A percentile compares a stretch with the other conserved stretches of the same genome.
These are phyloP conservation scores for Saccharum spontaneum DNA, from an alignment of 176 grass and related monocot genomes.

Conservation along the genomic window DNA sequence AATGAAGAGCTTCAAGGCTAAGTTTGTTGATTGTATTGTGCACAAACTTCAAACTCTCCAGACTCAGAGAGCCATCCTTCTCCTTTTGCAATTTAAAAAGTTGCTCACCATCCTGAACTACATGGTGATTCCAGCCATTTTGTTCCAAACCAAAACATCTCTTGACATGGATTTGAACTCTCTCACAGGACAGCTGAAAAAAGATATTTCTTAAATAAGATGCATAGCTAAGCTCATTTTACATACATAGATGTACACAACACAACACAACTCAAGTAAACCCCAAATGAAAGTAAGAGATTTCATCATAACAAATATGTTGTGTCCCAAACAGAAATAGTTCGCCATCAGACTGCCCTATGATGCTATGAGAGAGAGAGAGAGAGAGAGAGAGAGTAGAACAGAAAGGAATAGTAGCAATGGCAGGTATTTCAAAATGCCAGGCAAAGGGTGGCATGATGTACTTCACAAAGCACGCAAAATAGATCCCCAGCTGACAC, in stretches of 20 bases:
- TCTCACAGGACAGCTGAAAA: constrained; percentile 36
- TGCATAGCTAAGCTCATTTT: not conserved
- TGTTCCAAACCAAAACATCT: constrained; percentile 18
- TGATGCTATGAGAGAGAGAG: not conserved
- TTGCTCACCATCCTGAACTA: constrained; percentile 27
- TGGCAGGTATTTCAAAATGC: not conserved
- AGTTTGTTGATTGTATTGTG: constrained; percentile 17
- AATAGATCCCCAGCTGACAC: not conserved
- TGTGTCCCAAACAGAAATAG: no score
- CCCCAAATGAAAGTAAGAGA: not conserved
- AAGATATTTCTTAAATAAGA: not conserved
- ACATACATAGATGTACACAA: not conserved
- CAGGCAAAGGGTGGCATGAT: not conserved
- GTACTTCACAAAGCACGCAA: not conserved
- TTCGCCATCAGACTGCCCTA: no score
- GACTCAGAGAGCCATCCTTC: constrained; percentile 8
- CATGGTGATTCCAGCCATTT: constrained; percentile 22
- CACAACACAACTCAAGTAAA: not conserved
- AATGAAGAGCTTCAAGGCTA: constrained; percentile 30
- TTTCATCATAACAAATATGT: no score
- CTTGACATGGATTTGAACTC: not conserved
- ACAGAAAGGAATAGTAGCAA: not conserved
- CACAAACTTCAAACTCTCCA: constrained; percentile 8
- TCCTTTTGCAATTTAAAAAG: constrained; percentile 33
- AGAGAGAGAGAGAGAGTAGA: not conserved